Percentiles rank a stretch among this genome's conserved stretches.
These are phyloP conservation scores for Bipolaris cookei DNA, from an alignment of 2,329 filamentous ascomycete species.

Conservation along the genomic window DNA sequence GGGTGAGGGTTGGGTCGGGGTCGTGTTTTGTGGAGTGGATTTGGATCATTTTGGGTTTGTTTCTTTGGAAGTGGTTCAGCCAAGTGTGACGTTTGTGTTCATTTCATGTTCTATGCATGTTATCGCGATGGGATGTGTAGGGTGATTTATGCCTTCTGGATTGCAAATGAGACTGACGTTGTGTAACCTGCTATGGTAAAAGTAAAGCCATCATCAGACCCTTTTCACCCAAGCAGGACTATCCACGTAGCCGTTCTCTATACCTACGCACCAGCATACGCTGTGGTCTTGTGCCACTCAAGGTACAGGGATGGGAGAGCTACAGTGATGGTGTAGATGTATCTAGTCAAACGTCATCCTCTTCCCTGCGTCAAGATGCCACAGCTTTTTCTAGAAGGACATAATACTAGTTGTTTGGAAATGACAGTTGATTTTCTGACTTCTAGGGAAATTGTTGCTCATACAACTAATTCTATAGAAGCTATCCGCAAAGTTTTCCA, in stretches of 20 bases:
- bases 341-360: not conserved
- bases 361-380: not conserved
- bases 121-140: too few relatives aligned
- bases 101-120: not conserved
- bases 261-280: not conserved
- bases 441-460: too few relatives aligned
- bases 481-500: not conserved
- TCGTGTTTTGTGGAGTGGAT: not conserved
- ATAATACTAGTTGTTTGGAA: too few relatives aligned
- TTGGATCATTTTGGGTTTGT: not conserved
- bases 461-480: not conserved
- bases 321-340: not conserved
- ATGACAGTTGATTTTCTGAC: not conserved
- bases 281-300: not conserved
- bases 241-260: not conserved
- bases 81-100: not conserved
- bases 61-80: not conserved
- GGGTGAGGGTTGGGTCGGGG: not conserved
- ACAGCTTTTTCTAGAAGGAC: not conserved
- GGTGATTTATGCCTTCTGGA: not conserved
- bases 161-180: not conserved
- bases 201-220: not conserved
- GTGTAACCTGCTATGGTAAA: not conserved
- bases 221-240: not conserved
- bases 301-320: not conserved